Base-by-base conservation (phyloP, 148 eudicot genomes). In the Mesembryanthemum crystallinum region DNA sequence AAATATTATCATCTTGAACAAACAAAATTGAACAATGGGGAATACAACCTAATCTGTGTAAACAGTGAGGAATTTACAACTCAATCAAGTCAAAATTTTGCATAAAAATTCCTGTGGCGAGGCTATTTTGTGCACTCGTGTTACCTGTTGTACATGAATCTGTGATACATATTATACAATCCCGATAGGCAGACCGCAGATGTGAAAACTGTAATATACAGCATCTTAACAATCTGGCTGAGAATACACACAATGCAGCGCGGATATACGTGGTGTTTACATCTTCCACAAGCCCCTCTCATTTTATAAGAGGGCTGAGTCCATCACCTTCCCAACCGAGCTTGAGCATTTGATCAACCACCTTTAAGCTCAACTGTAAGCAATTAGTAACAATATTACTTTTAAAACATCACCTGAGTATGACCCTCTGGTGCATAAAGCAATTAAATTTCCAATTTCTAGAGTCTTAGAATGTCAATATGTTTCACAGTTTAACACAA, bases 321-420 rank as follows among this genome's bases (percentile, higher is more conserved):
- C 96, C 91, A 62, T 88, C 94, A 42, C 97, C 97, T 89, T 92
- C 91, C 97, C 99, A 92, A 49, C 97, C 98, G 59, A 92, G 90
- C 87, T 95, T 95, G 55, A 92, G 91, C 98, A 92, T 92, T 67
- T 90, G 97, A 86, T 92, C 98, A 23, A 95, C 98, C 75, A 92
- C 96, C 88, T 90, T 92, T 84, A 89, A 83, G 83, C 96, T 95
- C 88, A 95, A 87, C 99, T 95, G 91, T 82, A 85, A 75, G 72
- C 30, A 71, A 75, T 14, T 30, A 76, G 57, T 59, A 71, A 51
- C 42, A 33, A 11, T 45, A 17, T 29, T 29, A 65, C 28, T 30
- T 70, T 78, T 70, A 64, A 51, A 25, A 29, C 32, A 37, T 28
- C 58, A 27, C 20, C 58, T n/a, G 30, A 71, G 65, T 12, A n/a